Conservation (phyloP, 2,329 filamentous ascomycete species). For the Drechslera avenae region DNA sequence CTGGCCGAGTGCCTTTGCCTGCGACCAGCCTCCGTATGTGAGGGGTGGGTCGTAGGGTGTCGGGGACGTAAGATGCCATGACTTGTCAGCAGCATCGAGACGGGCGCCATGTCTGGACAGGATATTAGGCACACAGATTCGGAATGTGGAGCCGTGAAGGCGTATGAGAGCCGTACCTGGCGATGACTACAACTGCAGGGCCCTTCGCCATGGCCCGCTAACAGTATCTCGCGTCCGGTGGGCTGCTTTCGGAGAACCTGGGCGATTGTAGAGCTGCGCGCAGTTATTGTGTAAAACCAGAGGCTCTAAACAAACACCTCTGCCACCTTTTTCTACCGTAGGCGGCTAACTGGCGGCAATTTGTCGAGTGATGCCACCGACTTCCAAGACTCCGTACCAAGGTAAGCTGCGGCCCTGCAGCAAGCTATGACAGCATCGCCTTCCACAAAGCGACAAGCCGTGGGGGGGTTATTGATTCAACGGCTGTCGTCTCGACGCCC, state of each 20-base stretch:
- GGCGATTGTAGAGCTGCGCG: slow-evolving; percentile 7
- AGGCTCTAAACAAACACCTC: no score
- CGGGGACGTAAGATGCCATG: slow-evolving; percentile 91
- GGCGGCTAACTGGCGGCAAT: no score
- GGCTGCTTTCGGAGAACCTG: slow-evolving; percentile 14
- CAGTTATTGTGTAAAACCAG: no score
- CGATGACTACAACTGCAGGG: slow-evolving; percentile 57
- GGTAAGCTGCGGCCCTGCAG: slow-evolving; percentile 15
- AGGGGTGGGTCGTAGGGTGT: slow-evolving; percentile 95
- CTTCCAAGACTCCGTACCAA: not conserved
- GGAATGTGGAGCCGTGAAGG: slow-evolving; percentile 7
- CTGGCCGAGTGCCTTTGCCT: slow-evolving; percentile 79
- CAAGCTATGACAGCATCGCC: slow-evolving; percentile 31
- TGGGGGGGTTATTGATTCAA: not conserved
- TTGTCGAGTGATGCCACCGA: no score
- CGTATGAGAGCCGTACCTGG: slow-evolving; percentile 46
- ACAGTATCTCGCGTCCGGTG: slow-evolving; percentile 19
- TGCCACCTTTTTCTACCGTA: no score
- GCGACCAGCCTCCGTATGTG: slow-evolving; percentile 91
- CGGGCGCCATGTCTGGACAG: slow-evolving; percentile 79
- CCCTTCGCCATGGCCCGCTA: slow-evolving; percentile 49
- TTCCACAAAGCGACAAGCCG: slow-evolving; percentile 1
- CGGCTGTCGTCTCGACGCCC: not conserved
- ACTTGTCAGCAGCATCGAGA: slow-evolving; percentile 90
- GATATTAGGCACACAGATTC: slow-evolving; percentile 20